Evolutionary conservation across 352 stramenopile species (phyloP).

Genomic region (Phytophthora sansomeana): DNA sequence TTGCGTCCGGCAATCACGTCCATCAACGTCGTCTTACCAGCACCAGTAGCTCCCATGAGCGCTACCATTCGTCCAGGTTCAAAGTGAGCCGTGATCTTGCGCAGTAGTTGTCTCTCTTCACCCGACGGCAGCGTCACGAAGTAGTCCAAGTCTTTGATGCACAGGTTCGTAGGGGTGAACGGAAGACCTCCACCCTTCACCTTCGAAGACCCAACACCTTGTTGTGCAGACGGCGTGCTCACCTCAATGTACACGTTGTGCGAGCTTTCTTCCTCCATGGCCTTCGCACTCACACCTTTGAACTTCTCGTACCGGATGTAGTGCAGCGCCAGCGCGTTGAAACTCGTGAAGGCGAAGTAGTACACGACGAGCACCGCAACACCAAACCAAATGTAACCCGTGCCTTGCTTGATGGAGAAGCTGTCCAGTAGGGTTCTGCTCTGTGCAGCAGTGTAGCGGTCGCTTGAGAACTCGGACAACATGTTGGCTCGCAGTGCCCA

Average conservation of each 20-base stretch:
- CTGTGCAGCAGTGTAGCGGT: conserved; percentile 26
- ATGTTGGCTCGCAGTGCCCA: conserved; percentile 55
- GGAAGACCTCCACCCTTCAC: conserved; percentile 26
- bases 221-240: conserved; percentile 15
- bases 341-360: conserved; percentile 51
- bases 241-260: conserved; percentile 48
- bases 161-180: conserved; percentile 49
- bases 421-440: conserved; percentile 24
- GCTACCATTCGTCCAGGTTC: conserved; percentile 58
- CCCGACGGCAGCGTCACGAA: conserved; percentile 59
- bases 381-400: conserved; percentile 48
- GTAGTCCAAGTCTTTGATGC: conserved; percentile 58
- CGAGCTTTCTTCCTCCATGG: conserved; percentile 19
- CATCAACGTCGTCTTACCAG: too few species aligned
- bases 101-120: conserved; percentile 50
- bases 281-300: conserved; percentile 33
- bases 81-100: conserved; percentile 51
- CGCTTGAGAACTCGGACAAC: conserved; percentile 48
- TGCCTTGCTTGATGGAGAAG: conserved; percentile 49
- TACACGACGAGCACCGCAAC: conserved; percentile 44
- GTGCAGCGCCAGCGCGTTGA: conserved; percentile 49
- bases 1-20: too few species aligned
- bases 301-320: conserved; percentile 52
- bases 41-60: too few species aligned
- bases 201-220: background rate